Percentiles rank a stretch among this genome's conserved stretches.
These are phyloP conservation scores for Lophiotrema nucula DNA, from an alignment of 495 filamentous ascomycete species.

Conservation along the genomic window DNA sequence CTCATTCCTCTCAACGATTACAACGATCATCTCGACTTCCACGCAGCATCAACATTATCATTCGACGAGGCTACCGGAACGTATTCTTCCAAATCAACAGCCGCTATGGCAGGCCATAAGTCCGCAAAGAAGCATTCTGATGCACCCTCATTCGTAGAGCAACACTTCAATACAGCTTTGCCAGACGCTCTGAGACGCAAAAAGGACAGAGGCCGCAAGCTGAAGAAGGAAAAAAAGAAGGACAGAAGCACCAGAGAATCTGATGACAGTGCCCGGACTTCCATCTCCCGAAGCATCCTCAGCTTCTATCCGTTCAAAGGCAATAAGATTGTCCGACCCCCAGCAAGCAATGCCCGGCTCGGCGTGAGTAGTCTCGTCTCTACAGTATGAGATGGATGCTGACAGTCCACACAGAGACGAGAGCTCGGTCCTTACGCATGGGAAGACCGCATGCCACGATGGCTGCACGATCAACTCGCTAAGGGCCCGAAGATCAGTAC, in stretches of 20 bases:
- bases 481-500: slow-evolving; percentile 58
- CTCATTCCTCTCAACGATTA: slow-evolving; percentile 59
- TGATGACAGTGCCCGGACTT: slow-evolving; percentile 23
- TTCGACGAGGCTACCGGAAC: slow-evolving; percentile 47
- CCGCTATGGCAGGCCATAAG: slow-evolving; percentile 10
- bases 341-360: slow-evolving; percentile 5
- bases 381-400: neutral
- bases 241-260: slow-evolving; percentile 15
- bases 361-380: slow-evolving; percentile 10
- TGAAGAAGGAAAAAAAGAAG: slow-evolving; percentile 26
- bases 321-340: slow-evolving; percentile 13
- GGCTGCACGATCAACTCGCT: slow-evolving; percentile 69
- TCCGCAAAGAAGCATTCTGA: slow-evolving; percentile 6
- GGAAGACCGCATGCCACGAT: slow-evolving; percentile 83
- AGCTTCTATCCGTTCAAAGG: slow-evolving; percentile 29
- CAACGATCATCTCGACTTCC: slow-evolving; percentile 71
- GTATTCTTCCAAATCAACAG: slow-evolving; percentile 24
- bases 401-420: slow-evolving; percentile 42
- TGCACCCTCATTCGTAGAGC: slow-evolving; percentile 33
- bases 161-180: slow-evolving; percentile 18
- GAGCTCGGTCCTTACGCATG: slow-evolving; percentile 85
- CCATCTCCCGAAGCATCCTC: slow-evolving; percentile 27
- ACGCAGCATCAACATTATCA: slow-evolving; percentile 58
- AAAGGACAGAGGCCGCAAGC: slow-evolving; percentile 15
- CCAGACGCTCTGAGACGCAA: slow-evolving; percentile 11